Evolutionary conservation across 768 basidiomycete genomes (phyloP), one percentile per base, ranked within the genome.

Genomic region (Podaxis pistillaris): DNA sequence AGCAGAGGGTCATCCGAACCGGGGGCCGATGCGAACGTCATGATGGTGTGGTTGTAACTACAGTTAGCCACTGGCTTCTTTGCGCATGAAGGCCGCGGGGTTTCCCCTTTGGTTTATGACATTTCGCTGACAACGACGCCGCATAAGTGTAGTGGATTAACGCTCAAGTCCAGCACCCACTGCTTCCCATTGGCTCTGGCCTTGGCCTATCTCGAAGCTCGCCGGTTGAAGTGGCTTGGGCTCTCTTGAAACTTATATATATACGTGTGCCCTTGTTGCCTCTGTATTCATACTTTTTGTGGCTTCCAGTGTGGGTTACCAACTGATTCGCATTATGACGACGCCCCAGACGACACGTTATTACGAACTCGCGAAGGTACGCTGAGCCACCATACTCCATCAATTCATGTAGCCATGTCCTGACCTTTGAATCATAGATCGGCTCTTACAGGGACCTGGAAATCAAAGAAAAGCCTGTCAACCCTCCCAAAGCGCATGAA

Each of bases 401-500:
- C 49, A 2, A 4, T 6, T 22, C 22, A 22, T 7, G 7, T 22
- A 3, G 19, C n/a, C 19, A 38, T 36, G 15, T 13, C 12, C 12
- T 56, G 11, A 38, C 38, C 17, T 22, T 37, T 15, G 11, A 24
- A 9, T 9, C 22, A 19, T 52, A 72, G 68, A 63, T 70, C 17
- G 69, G 68, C 52, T 60, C 66, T 6, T 69, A 68, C 56, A 66
- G 65, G 11, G 67, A 69, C 41, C 60, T 72, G 24, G 63, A 60
- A 19, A 56, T 75, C n/a, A 68, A 70, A 30, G 68, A 77, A 22
- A 68, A 67, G 5, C 64, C 68, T 3, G 50, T 77, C 19, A 56
- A 60, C 7, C 65, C 72, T 52, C 80, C 78, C 1, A 78, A 75
- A 55, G 70, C 81, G 1, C 75, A 69, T 22, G 80, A 87, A 59